Evolutionary conservation across 495 filamentous ascomycete species (phyloP), one percentile per base, ranked within the genome.

Genomic region (Alectoria sarmentosa): DNA sequence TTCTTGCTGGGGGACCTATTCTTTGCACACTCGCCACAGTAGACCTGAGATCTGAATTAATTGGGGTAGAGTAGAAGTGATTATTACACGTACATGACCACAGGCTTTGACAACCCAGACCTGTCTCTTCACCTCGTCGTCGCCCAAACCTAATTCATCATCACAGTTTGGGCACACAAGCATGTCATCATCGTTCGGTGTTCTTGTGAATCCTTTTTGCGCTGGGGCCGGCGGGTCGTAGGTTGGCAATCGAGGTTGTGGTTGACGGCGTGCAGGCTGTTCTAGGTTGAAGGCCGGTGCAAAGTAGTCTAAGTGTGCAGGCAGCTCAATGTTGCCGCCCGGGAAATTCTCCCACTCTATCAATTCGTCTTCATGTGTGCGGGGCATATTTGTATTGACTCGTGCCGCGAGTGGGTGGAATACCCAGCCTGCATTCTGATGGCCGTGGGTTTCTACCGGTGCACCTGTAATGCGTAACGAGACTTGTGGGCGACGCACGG

Each of bases 51-150:
- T 39, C 42, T 38, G 17, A 28, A 36, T 42, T 63, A 54, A 48
- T 39, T 60, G 11, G 26, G 11, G 10, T 23, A 64, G 63, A 61
- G 69, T 38, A 28, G 44, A 37, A 26, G 57, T 42, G 30, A 28
- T 38, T 26, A 60, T 66, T 79, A 28, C 34, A 36, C 88, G 66
- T 78, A 92, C 89, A 80, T 92, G 89, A 62, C 89, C 90, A 73
- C 89, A 92, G 63, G 76, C 75, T 67, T 85, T 90, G 2, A 85
- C 78, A 23, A 90, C 80, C 88, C 89, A 91, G 39, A 91, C 86
- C 64, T 89, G 82, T 71, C 83, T 82, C 71, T 86, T 84, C 11
- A 76, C 63, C 32, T 84, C 84, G 52, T 81, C 76, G 28, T 82
- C 80, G 37, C 77, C 74, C 26, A 75, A 75, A n/a, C 88, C 85